phyloP scores from a whole-genome alignment of 106 monocot genomes.

The Allium sativum region DNA sequence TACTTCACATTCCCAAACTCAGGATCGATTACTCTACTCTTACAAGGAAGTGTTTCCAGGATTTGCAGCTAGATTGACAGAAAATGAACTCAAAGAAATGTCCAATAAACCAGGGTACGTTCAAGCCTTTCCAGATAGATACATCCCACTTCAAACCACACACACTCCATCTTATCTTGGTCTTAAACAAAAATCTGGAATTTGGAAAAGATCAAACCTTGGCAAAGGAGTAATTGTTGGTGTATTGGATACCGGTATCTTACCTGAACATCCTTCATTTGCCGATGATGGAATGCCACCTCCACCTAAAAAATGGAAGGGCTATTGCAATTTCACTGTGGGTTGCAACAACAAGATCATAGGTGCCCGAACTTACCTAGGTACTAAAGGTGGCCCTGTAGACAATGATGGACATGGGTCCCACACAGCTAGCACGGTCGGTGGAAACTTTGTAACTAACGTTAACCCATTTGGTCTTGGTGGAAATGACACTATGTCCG shows the following conservation, averaged over 20 bases:
- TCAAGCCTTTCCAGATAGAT: conserved; percentile 44
- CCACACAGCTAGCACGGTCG: conserved; percentile 69
- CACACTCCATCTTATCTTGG: conserved; percentile 77
- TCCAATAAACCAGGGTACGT: conserved; percentile 25
- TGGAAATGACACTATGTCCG: conserved; percentile 24
- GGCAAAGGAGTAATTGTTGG: conserved; percentile 52
- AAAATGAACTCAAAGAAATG: conserved; percentile 29
- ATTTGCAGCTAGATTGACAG: conserved; percentile 52
- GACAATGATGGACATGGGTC: conserved; percentile 77
- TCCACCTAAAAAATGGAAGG: conserved; percentile 48
- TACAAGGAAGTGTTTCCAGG: conserved; percentile 56
- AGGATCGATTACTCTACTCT: conserved; percentile 63
- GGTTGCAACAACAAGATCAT: conserved; percentile 83
- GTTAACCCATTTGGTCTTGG: conserved; percentile 47
- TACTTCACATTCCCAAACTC: conserved; percentile 7
- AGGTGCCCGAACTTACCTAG: conserved; percentile 70
- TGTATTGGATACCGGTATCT: conserved; percentile 86
- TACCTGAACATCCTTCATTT: conserved; percentile 89
- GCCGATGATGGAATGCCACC: conserved; percentile 45
- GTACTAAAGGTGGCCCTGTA: conserved; percentile 55
- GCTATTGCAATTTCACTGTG: conserved; percentile 53
- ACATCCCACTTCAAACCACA: conserved; percentile 50
- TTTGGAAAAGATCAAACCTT: conserved; percentile 29
- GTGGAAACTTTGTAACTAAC: conserved; percentile 24
- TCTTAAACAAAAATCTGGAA: conserved; percentile 18